Evolutionary conservation across 257 asterid genomes (phyloP).

Genomic region (Rubia yunnanensis): DNA sequence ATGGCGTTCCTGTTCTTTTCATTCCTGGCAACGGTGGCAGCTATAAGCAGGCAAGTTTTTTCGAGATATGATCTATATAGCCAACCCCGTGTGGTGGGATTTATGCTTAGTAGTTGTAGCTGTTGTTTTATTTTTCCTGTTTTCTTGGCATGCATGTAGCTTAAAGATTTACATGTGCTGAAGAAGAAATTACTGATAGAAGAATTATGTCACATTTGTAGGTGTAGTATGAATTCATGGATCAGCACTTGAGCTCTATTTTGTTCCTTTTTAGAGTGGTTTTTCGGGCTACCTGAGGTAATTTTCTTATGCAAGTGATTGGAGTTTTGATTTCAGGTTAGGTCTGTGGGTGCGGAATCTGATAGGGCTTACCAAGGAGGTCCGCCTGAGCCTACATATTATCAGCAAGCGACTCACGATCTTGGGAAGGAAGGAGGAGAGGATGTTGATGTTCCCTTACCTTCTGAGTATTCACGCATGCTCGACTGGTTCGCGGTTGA

Average conservation of each 20-base stretch:
- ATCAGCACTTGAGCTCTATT: background rate
- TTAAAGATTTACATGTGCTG: background rate
- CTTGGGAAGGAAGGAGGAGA: constrained; percentile 28
- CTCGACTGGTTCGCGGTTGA: constrained; percentile 98
- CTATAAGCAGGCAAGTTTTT: constrained; percentile 80
- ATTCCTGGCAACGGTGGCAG: constrained; percentile 99
- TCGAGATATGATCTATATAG: background rate
- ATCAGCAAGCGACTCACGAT: constrained; percentile 39
- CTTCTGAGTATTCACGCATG: constrained; percentile 57
- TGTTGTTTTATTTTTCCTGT: background rate
- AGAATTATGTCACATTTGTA: background rate
- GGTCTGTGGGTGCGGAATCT: constrained; percentile 91
- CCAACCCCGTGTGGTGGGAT: background rate
- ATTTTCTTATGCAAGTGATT: background rate
- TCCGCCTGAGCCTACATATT: constrained; percentile 54
- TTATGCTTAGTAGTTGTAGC: background rate
- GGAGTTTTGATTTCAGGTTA: constrained; percentile 45
- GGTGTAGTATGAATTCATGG: background rate
- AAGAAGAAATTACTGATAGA: background rate
- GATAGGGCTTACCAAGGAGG: constrained; percentile 92
- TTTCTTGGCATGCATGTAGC: background rate
- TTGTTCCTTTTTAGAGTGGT: background rate
- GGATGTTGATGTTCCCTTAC: constrained; percentile 48
- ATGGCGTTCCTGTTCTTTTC: constrained; percentile 86
- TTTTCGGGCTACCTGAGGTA: background rate